Evolutionary conservation across 768 basidiomycete genomes (phyloP).

Genomic region (Suillus fuscotomentosus): DNA sequence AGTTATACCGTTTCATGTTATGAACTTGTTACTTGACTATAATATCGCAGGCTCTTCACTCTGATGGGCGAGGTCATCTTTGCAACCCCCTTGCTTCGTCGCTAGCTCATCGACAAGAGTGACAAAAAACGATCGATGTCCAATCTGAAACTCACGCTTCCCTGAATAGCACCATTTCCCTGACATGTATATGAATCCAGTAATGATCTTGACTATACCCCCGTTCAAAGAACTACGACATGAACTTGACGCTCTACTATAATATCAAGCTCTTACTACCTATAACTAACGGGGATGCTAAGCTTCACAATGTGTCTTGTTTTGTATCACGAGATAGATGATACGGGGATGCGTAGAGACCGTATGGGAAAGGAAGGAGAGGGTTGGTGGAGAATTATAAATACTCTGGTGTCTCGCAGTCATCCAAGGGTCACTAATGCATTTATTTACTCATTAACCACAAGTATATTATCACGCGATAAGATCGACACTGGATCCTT

Average conservation of each 20-base stretch:
- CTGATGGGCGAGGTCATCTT: constrained; percentile 66
- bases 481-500: not conserved
- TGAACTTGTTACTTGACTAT: constrained; percentile 91
- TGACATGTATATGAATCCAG: constrained; percentile 38
- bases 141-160: not conserved
- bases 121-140: constrained; percentile 85
- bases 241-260: constrained; percentile 94
- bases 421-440: not conserved
- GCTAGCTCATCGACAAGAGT: constrained; percentile 28
- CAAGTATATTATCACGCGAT: not conserved
- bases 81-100: constrained; percentile 82
- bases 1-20: constrained; percentile 83
- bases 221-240: constrained; percentile 85
- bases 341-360: constrained; percentile 79
- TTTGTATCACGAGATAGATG: constrained; percentile 60
- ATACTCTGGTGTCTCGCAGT: constrained; percentile 46
- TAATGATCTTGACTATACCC: constrained; percentile 79
- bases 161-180: constrained; percentile 1
- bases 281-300: constrained; percentile 51
- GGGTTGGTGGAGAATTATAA: constrained; percentile 87
- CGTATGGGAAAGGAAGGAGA: constrained; percentile 74
- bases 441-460: constrained; percentile 7
- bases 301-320: constrained; percentile 84
- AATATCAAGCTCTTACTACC: constrained; percentile 90
- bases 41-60: constrained; percentile 84